Evolutionary conservation across 441 rosid species (phyloP).

Genomic region (Jatropha podagrica): DNA sequence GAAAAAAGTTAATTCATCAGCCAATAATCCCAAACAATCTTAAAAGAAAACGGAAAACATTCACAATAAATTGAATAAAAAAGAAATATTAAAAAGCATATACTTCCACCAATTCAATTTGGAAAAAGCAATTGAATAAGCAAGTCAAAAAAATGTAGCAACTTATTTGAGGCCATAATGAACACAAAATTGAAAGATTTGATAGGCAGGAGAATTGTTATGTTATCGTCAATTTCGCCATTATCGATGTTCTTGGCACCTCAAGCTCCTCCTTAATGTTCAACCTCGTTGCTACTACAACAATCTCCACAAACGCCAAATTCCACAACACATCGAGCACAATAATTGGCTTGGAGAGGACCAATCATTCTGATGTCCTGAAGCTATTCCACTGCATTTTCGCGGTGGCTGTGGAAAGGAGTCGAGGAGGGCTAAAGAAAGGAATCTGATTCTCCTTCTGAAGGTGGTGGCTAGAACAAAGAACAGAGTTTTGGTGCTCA

Average conservation of each 20-base stretch:
- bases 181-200: background rate
- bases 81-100: no score
- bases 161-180: no score
- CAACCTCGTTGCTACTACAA: constrained; percentile 48
- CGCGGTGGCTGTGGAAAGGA: constrained; percentile 15
- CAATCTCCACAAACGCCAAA: constrained; percentile 69
- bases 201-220: constrained; percentile 73
- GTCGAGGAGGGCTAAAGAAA: background rate
- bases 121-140: background rate
- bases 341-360: constrained; percentile 87
- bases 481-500: no score
- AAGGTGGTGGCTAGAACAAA: constrained; percentile 23
- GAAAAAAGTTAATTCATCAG: no score
- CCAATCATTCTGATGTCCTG: constrained; percentile 95
- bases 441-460: background rate
- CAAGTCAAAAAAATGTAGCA: background rate
- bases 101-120: no score
- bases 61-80: no score
- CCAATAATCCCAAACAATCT: no score
- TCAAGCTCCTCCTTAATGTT: constrained; percentile 63
- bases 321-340: constrained; percentile 84
- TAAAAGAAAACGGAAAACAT: no score
- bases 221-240: constrained; percentile 76
- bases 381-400: constrained; percentile 90
- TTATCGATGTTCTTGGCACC: constrained; percentile 65